Conservation (phyloP, 257 asterid species). For the Gynochthodes officinalis region DNA sequence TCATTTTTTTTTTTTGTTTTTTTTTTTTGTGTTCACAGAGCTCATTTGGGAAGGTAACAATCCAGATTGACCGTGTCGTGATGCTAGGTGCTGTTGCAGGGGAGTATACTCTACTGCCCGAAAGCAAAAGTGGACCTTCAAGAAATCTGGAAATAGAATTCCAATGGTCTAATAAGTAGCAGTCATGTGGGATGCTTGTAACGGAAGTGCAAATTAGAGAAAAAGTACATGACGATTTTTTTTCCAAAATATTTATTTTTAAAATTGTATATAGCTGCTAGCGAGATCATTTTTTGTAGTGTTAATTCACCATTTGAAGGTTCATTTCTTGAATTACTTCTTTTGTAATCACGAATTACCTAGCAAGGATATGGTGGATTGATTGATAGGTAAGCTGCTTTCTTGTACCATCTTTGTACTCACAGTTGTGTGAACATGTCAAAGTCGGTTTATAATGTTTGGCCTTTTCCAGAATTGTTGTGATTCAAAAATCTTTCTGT, state of each 20-base stretch:
- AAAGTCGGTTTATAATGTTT: background rate
- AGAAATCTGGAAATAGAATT: conserved; percentile 91
- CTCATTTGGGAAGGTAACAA: conserved; percentile 95
- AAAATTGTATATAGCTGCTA: conserved; percentile 42
- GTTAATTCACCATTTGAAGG: conserved; percentile 20
- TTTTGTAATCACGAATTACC: conserved; percentile 25
- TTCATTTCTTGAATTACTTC: conserved; percentile 29
- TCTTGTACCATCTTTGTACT: conserved; percentile 5
- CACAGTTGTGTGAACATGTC: conserved; percentile 7
- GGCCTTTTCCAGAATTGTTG: background rate
- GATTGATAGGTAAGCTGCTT: background rate
- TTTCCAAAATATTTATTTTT: conserved; percentile 14
- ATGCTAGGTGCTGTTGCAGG: conserved; percentile 99
- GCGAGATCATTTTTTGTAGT: conserved; percentile 17
- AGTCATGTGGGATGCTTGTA: background rate
- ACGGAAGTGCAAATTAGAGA: conserved; percentile 19
- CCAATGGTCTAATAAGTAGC: conserved; percentile 79
- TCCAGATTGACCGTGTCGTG: conserved; percentile 96
- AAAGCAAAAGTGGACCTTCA: conserved; percentile 93
- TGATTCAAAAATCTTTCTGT: background rate
- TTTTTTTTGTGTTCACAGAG: conserved; percentile 41
- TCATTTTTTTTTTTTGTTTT: background rate
- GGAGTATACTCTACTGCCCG: conserved; percentile 81
- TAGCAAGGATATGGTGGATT: conserved; percentile 5
- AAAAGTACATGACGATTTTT: conserved; percentile 7